Evolutionary conservation across 306 rosid species (phyloP).

Genomic region (Dicorynia guianensis): DNA sequence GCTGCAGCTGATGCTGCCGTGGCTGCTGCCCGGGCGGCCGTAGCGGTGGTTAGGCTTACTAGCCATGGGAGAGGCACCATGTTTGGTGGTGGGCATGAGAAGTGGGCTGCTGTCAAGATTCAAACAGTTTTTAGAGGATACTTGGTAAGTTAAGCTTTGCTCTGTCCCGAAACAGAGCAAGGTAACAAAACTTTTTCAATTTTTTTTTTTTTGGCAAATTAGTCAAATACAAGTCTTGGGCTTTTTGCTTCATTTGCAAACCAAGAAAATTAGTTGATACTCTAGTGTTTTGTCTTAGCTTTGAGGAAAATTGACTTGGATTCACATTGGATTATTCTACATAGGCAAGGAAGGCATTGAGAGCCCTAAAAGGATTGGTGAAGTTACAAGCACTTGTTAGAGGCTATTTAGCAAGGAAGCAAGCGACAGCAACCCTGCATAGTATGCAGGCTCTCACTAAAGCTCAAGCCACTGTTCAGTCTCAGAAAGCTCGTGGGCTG

Average conservation of each 20-base stretch:
- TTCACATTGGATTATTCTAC: neutral
- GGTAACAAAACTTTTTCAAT: neutral
- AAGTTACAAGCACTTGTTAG: constrained; percentile 88
- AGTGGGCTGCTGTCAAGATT: constrained; percentile 77
- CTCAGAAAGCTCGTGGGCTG: constrained; percentile 61
- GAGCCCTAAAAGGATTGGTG: constrained; percentile 92
- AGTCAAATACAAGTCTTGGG: neutral
- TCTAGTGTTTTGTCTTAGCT: neutral
- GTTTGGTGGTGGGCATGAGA: constrained; percentile 68
- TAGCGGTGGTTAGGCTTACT: constrained; percentile 78
- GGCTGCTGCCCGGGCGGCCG: constrained; percentile 90
- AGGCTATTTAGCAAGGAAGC: constrained; percentile 86
- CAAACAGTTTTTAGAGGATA: constrained; percentile 79
- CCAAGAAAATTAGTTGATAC: neutral
- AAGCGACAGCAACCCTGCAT: constrained; percentile 77
- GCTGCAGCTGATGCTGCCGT: constrained; percentile 93
- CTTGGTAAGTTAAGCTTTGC: constrained; percentile 53
- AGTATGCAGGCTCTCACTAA: constrained; percentile 89
- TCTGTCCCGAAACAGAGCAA: neutral
- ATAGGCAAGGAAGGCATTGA: constrained; percentile 87
- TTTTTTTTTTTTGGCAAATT: neutral
- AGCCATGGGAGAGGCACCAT: constrained; percentile 78
- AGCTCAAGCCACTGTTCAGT: constrained; percentile 81
- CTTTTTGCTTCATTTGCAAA: constrained; percentile 8
- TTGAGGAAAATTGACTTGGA: constrained; percentile 9